Percentiles rank a stretch among this genome's conserved stretches.
These are phyloP conservation scores for Tylopilus rubrobrunneus DNA, from an alignment of 768 basidiomycete species.

Conservation along the genomic window DNA sequence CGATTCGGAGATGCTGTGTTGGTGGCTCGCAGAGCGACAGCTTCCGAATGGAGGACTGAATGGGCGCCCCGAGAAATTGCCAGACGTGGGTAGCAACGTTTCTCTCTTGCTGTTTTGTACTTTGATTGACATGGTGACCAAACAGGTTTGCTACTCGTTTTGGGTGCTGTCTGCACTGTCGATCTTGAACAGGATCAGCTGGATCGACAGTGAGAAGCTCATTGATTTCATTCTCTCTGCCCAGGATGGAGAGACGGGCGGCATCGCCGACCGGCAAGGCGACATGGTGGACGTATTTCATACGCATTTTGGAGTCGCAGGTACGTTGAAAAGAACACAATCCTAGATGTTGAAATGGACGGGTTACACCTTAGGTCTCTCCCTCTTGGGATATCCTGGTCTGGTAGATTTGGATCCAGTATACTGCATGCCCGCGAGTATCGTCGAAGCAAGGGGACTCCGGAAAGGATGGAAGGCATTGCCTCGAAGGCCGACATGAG, in stretches of 20 bases:
- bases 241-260: conserved; percentile 86
- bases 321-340: conserved; percentile 31
- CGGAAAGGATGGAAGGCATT: conserved; percentile 43
- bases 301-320: conserved; percentile 88
- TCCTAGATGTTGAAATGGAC: conserved; percentile 3
- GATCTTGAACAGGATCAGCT: conserved; percentile 75
- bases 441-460: conserved; percentile 70
- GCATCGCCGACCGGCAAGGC: conserved; percentile 91
- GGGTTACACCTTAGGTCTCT: conserved; percentile 53
- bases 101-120: too few species aligned
- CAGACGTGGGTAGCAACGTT: conserved; percentile 61
- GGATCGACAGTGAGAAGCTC: conserved; percentile 85
- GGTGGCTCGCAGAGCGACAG: conserved; percentile 95
- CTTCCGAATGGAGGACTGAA: conserved; percentile 92
- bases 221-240: conserved; percentile 81
- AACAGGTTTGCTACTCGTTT: conserved; percentile 88
- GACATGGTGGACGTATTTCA: conserved; percentile 98
- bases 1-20: conserved; percentile 74
- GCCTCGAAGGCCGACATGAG: conserved; percentile 24
- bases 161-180: conserved; percentile 91
- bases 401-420: conserved; percentile 88
- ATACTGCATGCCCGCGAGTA: conserved; percentile 86
- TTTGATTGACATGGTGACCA: not conserved
- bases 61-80: conserved; percentile 95
- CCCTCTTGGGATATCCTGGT: conserved; percentile 82